phyloP scores from a whole-genome alignment of 495 filamentous ascomycete genomes.

The Xylaria scruposa region DNA sequence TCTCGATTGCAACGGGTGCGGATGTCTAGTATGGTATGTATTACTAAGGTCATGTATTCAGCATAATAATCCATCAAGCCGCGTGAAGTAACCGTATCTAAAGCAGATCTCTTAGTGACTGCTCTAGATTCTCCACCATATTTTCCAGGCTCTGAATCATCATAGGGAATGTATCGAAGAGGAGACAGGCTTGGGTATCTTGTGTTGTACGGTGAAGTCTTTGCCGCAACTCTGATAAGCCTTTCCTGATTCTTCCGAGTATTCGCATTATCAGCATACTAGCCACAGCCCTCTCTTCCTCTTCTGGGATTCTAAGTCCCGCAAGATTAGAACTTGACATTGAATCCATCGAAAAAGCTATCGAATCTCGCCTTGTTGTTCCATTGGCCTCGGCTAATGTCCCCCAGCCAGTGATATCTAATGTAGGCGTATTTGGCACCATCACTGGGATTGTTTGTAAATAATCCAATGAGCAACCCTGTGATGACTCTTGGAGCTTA shows the following conservation, averaged over 20 bases:
- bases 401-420: not conserved
- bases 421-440: not conserved
- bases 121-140: not conserved
- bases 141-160: not conserved
- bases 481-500: not conserved
- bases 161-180: not conserved
- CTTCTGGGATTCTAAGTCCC: not conserved
- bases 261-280: slow-evolving; percentile 4
- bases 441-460: not conserved
- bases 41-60: not conserved
- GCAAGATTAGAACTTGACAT: not conserved
- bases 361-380: not conserved
- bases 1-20: not conserved
- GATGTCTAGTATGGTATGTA: not conserved
- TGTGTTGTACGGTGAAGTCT: not conserved
- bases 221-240: not conserved
- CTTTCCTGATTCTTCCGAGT: slow-evolving; percentile 6
- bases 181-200: not conserved
- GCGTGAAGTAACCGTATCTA: not conserved
- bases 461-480: not conserved
- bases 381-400: not conserved
- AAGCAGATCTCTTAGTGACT: not conserved
- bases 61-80: not conserved
- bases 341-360: not conserved
- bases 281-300: slow-evolving; percentile 1